Evolutionary conservation across 352 stramenopile genomes (phyloP).

Genomic region (Sclerospora graminicola): DNA sequence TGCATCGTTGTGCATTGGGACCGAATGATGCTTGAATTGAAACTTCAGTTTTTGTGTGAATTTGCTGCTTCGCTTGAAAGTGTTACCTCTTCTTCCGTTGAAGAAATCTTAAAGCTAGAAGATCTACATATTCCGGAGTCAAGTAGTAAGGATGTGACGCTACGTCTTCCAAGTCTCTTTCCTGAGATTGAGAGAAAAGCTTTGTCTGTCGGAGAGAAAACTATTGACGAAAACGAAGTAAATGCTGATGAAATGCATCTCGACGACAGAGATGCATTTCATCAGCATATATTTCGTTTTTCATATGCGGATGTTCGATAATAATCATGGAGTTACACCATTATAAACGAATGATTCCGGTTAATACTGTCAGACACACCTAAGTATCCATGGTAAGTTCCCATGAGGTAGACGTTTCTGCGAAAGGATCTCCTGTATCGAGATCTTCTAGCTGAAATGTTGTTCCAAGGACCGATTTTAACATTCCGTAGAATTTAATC

Average conservation of each 20-base stretch:
- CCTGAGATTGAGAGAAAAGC: slow-evolving; percentile 1
- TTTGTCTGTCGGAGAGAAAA: slow-evolving; percentile 5
- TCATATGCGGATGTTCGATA: too few relatives aligned
- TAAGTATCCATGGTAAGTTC: too few relatives aligned
- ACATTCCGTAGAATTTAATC: too few relatives aligned
- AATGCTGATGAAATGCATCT: background rate
- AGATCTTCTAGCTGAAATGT: too few relatives aligned
- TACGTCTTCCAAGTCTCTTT: slow-evolving; percentile 10
- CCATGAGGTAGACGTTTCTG: too few relatives aligned
- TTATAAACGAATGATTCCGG: too few relatives aligned
- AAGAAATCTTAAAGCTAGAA: slow-evolving; percentile 5
- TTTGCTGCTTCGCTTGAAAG: slow-evolving; percentile 33
- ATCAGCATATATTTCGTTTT: too few relatives aligned
- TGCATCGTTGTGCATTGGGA: slow-evolving; percentile 37
- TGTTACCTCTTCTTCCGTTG: slow-evolving; percentile 12
- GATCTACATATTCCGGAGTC: slow-evolving; percentile 9
- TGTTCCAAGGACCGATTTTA: background rate
- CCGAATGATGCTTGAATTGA: slow-evolving; percentile 29
- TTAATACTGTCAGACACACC: too few relatives aligned
- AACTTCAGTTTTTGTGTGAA: slow-evolving; percentile 35
- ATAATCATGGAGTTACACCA: too few relatives aligned
- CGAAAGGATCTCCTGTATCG: too few relatives aligned
- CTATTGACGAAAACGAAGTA: background rate
- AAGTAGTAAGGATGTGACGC: slow-evolving; percentile 7
- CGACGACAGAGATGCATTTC: too few relatives aligned